Conservation (phyloP, 2,329 filamentous ascomycete species). For the Orbilia brochopaga region DNA sequence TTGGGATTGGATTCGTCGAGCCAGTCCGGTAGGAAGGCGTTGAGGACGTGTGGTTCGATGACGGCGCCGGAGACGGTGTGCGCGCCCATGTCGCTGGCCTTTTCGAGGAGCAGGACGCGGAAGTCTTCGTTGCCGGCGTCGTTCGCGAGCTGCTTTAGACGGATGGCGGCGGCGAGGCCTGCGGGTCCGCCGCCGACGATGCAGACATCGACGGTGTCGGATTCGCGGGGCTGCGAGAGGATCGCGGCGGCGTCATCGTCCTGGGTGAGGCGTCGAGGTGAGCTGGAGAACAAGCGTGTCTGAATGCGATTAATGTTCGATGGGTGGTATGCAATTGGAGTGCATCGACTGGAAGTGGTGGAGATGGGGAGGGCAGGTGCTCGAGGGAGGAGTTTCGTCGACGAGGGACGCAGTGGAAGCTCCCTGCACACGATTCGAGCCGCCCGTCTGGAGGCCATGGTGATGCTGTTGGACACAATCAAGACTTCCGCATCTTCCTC, state of each 20-base stretch:
- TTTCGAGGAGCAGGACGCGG: constrained; percentile 88
- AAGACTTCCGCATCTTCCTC: neutral
- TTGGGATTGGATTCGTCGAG: constrained; percentile 84
- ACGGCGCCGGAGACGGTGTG: constrained; percentile 97
- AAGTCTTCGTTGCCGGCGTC: constrained; percentile 96
- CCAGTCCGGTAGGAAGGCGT: constrained; percentile 94
- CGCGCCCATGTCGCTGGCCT: constrained; percentile 90
- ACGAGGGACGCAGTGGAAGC: constrained; percentile 30
- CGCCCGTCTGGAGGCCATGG: constrained; percentile 45
- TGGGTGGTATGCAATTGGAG: neutral
- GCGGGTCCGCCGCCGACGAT: constrained; percentile 96
- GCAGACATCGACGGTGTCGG: constrained; percentile 92
- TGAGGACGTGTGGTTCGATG: constrained; percentile 83
- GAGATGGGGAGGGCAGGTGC: constrained; percentile 21
- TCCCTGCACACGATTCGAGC: constrained; percentile 42
- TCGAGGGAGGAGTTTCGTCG: constrained; percentile 27
- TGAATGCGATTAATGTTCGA: constrained; percentile 5
- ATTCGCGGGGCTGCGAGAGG: constrained; percentile 70
- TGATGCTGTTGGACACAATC: neutral
- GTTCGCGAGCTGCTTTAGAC: constrained; percentile 92
- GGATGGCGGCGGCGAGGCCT: constrained; percentile 89
- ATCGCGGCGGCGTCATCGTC: constrained; percentile 25
- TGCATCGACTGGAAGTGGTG: neutral
- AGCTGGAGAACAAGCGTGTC: constrained; percentile 28
- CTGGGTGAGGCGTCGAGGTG: constrained; percentile 28